Percentiles rank a stretch among this genome's conserved stretches.
phyloP scores from a whole-genome alignment of 2,329 filamentous ascomycete genomes.

The Leptodontidium sp. region DNA sequence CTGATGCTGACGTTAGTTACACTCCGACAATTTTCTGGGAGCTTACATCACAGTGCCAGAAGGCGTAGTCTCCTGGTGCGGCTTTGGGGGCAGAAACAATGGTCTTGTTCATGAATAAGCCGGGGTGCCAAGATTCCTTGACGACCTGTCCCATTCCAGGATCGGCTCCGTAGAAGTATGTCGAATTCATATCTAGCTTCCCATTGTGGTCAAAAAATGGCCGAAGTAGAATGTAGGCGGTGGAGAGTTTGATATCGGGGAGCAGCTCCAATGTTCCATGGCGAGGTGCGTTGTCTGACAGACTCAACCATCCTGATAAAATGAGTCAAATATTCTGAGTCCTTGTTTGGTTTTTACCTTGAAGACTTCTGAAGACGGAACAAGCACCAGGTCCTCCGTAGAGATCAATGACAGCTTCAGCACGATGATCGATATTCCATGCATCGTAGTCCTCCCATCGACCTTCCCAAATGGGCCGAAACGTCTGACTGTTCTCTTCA shows the following conservation, averaged over 20 bases:
- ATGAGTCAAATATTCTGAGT: background rate
- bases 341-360: conserved; percentile 17
- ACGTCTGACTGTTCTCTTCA: conserved; percentile 21
- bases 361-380: conserved; percentile 24
- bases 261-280: conserved; percentile 23
- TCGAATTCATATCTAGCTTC: conserved; percentile 26
- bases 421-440: conserved; percentile 24
- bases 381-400: conserved; percentile 28
- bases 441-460: conserved; percentile 28
- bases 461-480: conserved; percentile 26
- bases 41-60: conserved; percentile 28
- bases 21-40: background rate
- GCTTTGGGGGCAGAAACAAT: conserved; percentile 24
- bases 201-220: conserved; percentile 25
- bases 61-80: conserved; percentile 25
- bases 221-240: conserved; percentile 25
- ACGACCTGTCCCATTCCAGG: conserved; percentile 26
- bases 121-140: conserved; percentile 24
- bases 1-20: conserved; percentile 10
- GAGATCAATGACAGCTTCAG: conserved; percentile 21
- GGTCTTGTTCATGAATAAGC: conserved; percentile 19
- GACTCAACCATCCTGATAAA: conserved; percentile 24
- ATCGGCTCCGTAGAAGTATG: conserved; percentile 27
- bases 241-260: conserved; percentile 26
- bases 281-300: conserved; percentile 25